Base-by-base conservation (phyloP, 441 rosid species). In the Melianthus villosus region DNA sequence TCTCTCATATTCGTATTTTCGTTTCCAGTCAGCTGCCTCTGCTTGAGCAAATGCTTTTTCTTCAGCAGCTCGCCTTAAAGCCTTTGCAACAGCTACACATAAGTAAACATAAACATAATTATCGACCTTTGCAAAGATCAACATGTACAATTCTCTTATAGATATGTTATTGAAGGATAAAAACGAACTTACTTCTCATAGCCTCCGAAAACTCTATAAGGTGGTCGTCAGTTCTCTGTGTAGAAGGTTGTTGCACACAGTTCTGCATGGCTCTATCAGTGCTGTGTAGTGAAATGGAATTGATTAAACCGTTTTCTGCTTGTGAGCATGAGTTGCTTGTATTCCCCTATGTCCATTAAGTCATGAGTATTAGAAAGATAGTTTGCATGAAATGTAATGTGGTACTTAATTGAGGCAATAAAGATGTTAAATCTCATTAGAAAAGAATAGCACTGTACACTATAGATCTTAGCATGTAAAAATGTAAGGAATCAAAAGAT, bases 11-110 rank as follows among this genome's bases (percentile, higher is more conserved):
- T 89, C 94, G 47, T 68, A 89, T 73, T 77, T 68, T 42, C 93
- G 84, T 60, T 84, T 84, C 98, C 98, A 89, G 60, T 89, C 96
- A 56, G 93, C 71, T 41, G 93, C 96, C 68, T 89, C 96, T 18
- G 91, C 93, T 72, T 89, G 96, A 40, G 96, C 96, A 59, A 78
- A 56, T 33, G 94, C 98, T 49, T 84, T 89, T 36, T 80, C 98
- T 68, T 89, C 98, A 37, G 98, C 93, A 62, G 93, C 87, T 50
- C 82, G 77, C 32, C 93, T 71, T 44, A 89, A 57, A 33, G 94
- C 76, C 75, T 84, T 89, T 10, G 89, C 94, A 73, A 89, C 98
- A 77, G 98, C 95, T 83, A 64, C 57, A 54, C 54, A 25, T 4
- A 34, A 14, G 36, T 9, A 38, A n/a, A 20, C 27, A 44, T 30